Conservation (phyloP, 169 alveolate species). For the Eimeria praecox region DNA sequence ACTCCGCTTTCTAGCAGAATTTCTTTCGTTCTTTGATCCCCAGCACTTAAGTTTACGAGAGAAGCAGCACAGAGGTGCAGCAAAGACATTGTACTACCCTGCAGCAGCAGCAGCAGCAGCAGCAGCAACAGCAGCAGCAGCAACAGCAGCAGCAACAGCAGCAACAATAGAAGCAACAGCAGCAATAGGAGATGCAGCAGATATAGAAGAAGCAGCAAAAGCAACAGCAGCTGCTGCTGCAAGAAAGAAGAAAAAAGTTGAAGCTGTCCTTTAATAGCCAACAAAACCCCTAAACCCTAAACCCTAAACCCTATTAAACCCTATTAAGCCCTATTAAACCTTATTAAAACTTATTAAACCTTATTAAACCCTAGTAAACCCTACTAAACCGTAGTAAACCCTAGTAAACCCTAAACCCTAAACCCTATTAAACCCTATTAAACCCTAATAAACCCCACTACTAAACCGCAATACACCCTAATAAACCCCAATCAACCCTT, state of each 20-base stretch:
- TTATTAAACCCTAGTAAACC: not conserved
- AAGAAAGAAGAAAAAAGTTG: not conserved
- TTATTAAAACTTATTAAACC: not conserved
- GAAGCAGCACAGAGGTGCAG: slow-evolving; percentile 20
- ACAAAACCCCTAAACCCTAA: slow-evolving; percentile 19
- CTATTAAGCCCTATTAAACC: not conserved
- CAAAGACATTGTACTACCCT: slow-evolving; percentile 57
- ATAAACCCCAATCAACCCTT: too few relatives aligned
- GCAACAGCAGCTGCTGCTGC: not conserved
- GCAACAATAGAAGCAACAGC: not conserved
- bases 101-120: slow-evolving; percentile 40
- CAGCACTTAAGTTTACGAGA: slow-evolving; percentile 59
- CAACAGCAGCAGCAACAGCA: slow-evolving; percentile 20
- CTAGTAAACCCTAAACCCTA: too few relatives aligned
- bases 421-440: not conserved
- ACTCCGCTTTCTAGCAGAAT: slow-evolving; percentile 30
- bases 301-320: slow-evolving; percentile 27
- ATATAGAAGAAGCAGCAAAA: not conserved
- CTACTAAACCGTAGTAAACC: not conserved
- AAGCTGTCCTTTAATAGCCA: not conserved
- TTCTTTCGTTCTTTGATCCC: slow-evolving; percentile 61
- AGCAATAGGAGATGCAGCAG: too few relatives aligned
- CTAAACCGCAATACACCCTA: not conserved
- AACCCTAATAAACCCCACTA: not conserved
- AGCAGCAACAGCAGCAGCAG: slow-evolving; percentile 28